Conservation (phyloP, 352 stramenopile species). For the Globisporangium megalacanthum region DNA sequence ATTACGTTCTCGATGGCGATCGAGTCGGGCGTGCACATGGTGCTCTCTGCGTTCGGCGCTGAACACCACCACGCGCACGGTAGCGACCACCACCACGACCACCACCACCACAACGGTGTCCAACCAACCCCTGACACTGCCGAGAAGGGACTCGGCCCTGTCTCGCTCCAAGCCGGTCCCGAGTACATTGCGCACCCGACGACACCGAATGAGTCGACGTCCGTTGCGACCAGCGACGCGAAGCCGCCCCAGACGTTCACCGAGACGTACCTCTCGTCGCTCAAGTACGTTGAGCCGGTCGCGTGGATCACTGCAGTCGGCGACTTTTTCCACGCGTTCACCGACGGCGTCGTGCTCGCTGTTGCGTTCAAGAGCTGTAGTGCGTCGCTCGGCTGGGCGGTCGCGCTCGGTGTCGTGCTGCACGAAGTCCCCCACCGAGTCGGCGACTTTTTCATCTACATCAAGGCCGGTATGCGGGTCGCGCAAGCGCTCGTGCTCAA, state of each 20-base stretch:
- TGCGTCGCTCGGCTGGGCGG: constrained; percentile 14
- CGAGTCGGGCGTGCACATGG: constrained; percentile 22
- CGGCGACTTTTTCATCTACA: constrained; percentile 22
- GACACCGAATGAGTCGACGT: background rate
- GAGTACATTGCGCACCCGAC: constrained; percentile 3
- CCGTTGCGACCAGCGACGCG: background rate
- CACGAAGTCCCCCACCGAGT: constrained; percentile 22
- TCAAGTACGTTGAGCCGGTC: constrained; percentile 13
- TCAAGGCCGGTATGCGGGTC: constrained; percentile 15
- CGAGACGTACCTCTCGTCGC: constrained; percentile 9
- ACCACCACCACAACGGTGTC: constrained; percentile 6
- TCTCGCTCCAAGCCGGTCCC: background rate
- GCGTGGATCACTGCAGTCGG: constrained; percentile 23
- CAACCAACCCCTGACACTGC: background rate
- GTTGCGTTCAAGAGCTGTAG: constrained; percentile 22
- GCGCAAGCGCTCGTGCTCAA: constrained; percentile 16
- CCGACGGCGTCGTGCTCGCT: constrained; percentile 18
- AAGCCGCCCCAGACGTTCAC: constrained; percentile 4
- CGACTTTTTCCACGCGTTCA: constrained; percentile 23
- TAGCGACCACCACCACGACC: constrained; percentile 5
- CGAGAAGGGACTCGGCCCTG: constrained; percentile 2
- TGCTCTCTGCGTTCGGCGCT: constrained; percentile 21
- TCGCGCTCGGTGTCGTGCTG: constrained; percentile 19
- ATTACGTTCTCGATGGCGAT: constrained; percentile 27
- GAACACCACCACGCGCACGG: constrained; percentile 11